Evolutionary conservation across 768 basidiomycete genomes (phyloP).

Genomic region (Russula brevipes): DNA sequence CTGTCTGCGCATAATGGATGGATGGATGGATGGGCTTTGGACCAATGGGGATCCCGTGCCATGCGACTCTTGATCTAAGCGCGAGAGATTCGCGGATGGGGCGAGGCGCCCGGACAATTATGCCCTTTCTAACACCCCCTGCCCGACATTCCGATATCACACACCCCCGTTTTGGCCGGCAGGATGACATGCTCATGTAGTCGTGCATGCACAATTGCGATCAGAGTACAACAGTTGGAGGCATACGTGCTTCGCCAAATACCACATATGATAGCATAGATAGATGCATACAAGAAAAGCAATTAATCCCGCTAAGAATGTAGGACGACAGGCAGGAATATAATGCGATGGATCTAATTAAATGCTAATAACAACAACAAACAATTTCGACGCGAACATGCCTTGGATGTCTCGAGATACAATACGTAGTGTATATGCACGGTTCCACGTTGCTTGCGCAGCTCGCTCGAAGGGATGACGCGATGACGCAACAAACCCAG

Average conservation of each 20-base stretch:
- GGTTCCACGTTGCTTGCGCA: not conserved
- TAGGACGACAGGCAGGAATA: too few species aligned
- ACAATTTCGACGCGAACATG: not conserved
- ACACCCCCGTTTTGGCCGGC: not conserved
- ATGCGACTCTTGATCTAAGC: too few species aligned
- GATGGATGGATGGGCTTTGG: not conserved
- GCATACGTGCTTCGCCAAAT: too few species aligned
- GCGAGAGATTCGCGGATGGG: constrained; percentile 4
- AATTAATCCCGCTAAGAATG: too few species aligned
- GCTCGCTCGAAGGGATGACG: not conserved
- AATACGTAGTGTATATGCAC: not conserved
- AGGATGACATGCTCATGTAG: not conserved
- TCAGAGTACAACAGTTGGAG: not conserved
- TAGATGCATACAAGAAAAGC: too few species aligned
- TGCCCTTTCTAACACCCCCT: not conserved
- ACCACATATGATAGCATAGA: too few species aligned
- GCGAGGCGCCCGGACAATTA: not conserved
- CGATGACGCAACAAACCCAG: not conserved
- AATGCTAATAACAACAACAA: not conserved
- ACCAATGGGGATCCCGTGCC: not conserved
- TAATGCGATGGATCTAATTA: too few species aligned
- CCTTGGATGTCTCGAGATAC: not conserved
- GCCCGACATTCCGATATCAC: not conserved
- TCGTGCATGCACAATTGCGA: not conserved
- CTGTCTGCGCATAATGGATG: not conserved